These are phyloP conservation scores for Cutaneotrichosporon daszewskae DNA, from an alignment of 1,284 basidiomycete species.

Conservation along the genomic window DNA sequence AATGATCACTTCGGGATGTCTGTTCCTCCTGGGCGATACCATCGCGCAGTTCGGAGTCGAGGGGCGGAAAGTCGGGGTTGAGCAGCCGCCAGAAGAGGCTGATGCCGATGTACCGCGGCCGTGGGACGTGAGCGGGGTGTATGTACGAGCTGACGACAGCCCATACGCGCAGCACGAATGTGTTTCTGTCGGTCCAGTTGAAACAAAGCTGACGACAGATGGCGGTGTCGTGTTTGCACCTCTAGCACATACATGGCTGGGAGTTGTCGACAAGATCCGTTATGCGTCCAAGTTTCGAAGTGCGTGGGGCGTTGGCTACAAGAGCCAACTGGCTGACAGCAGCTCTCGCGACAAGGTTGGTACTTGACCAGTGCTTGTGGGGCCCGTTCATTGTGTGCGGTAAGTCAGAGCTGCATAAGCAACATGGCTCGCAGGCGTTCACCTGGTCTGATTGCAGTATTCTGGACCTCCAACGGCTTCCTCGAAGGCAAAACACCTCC, in stretches of 20 bases:
- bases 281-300: slow-evolving; percentile 10
- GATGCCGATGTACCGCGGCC: not conserved
- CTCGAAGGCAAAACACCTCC: slow-evolving; percentile 38
- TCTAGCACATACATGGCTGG: slow-evolving; percentile 17
- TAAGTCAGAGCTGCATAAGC: slow-evolving; percentile 2
- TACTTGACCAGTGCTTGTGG: slow-evolving; percentile 17
- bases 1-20: slow-evolving; percentile 13
- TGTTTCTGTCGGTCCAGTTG: slow-evolving; percentile 7
- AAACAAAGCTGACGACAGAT: slow-evolving; percentile 4
- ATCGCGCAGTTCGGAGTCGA: slow-evolving; percentile 24
- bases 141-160: slow-evolving; percentile 1
- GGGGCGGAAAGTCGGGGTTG: slow-evolving; percentile 4
- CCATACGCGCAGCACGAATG: slow-evolving; percentile 8
- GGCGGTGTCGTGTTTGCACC: slow-evolving; percentile 16
- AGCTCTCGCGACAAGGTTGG: slow-evolving; percentile 10
- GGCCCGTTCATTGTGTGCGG: slow-evolving; percentile 17
- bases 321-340: slow-evolving; percentile 2
- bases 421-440: not conserved
- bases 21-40: slow-evolving; percentile 15
- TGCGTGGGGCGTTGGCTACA: slow-evolving; percentile 2
- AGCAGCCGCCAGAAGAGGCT: not conserved
- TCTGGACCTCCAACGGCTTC: slow-evolving; percentile 38
- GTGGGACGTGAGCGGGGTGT: not conserved
- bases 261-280: slow-evolving; percentile 7
- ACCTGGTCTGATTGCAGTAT: slow-evolving; percentile 19